Evolutionary conservation across 495 filamentous ascomycete species (phyloP).

Genomic region (Podospora comata): DNA sequence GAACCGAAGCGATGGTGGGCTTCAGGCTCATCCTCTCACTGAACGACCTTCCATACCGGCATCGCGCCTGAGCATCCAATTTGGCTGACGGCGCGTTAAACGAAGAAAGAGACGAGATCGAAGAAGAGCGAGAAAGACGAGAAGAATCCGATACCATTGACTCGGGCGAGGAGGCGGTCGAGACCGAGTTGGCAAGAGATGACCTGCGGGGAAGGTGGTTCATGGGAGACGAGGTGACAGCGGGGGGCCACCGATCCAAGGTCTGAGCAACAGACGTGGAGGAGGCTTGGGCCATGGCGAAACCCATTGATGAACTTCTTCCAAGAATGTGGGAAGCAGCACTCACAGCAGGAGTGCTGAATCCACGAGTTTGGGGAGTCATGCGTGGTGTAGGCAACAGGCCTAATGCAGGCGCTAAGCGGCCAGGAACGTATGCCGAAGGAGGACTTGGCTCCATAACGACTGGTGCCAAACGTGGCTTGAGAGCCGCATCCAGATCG

Average conservation of each 20-base stretch:
- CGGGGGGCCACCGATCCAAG: slow-evolving; percentile 59
- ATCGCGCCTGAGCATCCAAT: slow-evolving; percentile 79
- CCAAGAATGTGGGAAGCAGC: slow-evolving; percentile 53
- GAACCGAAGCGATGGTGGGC: slow-evolving; percentile 50
- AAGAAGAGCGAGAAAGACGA: slow-evolving; percentile 68
- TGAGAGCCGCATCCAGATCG: background rate
- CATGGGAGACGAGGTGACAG: slow-evolving; percentile 51
- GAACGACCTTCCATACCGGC: slow-evolving; percentile 67
- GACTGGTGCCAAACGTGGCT: slow-evolving; percentile 39
- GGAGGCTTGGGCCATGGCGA: slow-evolving; percentile 75
- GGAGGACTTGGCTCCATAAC: slow-evolving; percentile 60
- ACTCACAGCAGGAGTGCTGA: slow-evolving; percentile 90
- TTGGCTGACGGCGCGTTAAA: slow-evolving; percentile 63
- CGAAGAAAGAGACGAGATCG: slow-evolving; percentile 68
- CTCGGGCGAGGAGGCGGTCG: slow-evolving; percentile 78
- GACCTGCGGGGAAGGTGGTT: slow-evolving; percentile 65
- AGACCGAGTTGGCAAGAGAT: slow-evolving; percentile 72
- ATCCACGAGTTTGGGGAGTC: slow-evolving; percentile 71
- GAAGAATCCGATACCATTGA: slow-evolving; percentile 87
- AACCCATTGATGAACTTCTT: slow-evolving; percentile 63
- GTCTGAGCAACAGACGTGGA: slow-evolving; percentile 55
- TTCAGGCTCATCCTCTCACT: slow-evolving; percentile 50
- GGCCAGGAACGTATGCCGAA: slow-evolving; percentile 51
- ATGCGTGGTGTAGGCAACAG: slow-evolving; percentile 75
- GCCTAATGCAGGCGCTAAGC: slow-evolving; percentile 52